Evolutionary conservation across 1,284 basidiomycete species (phyloP).

Genomic region (Rugosomyces carneus): DNA sequence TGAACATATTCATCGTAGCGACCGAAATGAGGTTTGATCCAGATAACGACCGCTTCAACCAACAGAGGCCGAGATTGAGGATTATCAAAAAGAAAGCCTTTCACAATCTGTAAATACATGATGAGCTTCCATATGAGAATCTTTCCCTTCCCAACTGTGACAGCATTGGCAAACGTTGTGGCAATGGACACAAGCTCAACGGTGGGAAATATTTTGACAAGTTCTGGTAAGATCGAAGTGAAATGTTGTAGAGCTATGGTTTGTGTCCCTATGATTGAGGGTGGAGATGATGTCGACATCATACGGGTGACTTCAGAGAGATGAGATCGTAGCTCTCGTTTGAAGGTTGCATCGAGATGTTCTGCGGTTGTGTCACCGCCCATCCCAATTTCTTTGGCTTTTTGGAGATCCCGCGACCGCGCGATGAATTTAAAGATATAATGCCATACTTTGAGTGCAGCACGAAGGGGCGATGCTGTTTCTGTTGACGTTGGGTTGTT

Average conservation of each 20-base stretch:
- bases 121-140: constrained; percentile 91
- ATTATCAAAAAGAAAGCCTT: constrained; percentile 84
- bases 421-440: constrained; percentile 94
- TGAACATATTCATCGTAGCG: constrained; percentile 78
- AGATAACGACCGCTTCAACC: constrained; percentile 84
- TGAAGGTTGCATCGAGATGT: constrained; percentile 83
- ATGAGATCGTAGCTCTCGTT: constrained; percentile 73
- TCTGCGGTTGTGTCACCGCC: constrained; percentile 77
- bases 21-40: constrained; percentile 96
- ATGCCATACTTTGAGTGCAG: constrained; percentile 94
- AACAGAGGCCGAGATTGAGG: constrained; percentile 74
- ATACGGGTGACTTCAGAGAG: constrained; percentile 80
- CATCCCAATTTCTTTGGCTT: constrained; percentile 71
- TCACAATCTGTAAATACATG: constrained; percentile 88
- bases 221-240: constrained; percentile 85
- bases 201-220: constrained; percentile 73
- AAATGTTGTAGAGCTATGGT: constrained; percentile 93
- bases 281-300: constrained; percentile 78
- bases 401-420: constrained; percentile 83
- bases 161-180: constrained; percentile 83
- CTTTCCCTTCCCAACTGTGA: constrained; percentile 77
- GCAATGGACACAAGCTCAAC: constrained; percentile 83
- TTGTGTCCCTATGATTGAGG: constrained; percentile 92
- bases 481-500: constrained; percentile 70
- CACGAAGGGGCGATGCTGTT: constrained; percentile 72